phyloP scores from a whole-genome alignment of 768 basidiomycete species.

The Sarcomyxa edulis region DNA sequence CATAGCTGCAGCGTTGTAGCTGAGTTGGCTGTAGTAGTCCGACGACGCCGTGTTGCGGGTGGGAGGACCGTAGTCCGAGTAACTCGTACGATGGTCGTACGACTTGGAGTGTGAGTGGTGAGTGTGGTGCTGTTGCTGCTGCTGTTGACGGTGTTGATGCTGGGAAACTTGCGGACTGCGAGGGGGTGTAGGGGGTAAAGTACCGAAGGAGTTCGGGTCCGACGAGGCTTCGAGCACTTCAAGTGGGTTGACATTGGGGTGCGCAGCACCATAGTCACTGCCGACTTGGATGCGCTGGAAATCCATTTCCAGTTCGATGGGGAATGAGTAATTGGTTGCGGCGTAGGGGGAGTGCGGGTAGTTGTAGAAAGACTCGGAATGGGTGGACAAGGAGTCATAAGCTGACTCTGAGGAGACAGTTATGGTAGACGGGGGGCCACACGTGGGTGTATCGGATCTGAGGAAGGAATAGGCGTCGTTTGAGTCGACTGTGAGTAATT shows the following conservation, averaged over 20 bases:
- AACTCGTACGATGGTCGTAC: slow-evolving; percentile 43
- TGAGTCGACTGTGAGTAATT: slow-evolving; percentile 58
- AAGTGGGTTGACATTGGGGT: slow-evolving; percentile 21
- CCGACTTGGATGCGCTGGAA: slow-evolving; percentile 59
- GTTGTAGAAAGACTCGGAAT: slow-evolving; percentile 68
- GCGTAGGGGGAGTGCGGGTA: slow-evolving; percentile 48
- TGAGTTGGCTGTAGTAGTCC: slow-evolving; percentile 45
- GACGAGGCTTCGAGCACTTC: slow-evolving; percentile 30
- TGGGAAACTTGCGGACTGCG: slow-evolving; percentile 40
- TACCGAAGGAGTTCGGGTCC: slow-evolving; percentile 56
- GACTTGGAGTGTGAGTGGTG: slow-evolving; percentile 20
- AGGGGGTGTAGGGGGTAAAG: slow-evolving; percentile 53
- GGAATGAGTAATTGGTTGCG: slow-evolving; percentile 50
- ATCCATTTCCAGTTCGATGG: slow-evolving; percentile 69
- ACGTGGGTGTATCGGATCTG: slow-evolving; percentile 56
- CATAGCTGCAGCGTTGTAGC: slow-evolving; percentile 37
- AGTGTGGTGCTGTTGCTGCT: too few relatives aligned
- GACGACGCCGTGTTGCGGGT: slow-evolving; percentile 38
- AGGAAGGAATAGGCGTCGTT: slow-evolving; percentile 62
- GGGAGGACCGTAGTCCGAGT: slow-evolving; percentile 61
- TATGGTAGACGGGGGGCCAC: slow-evolving; percentile 73
- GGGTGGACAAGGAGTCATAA: slow-evolving; percentile 63
- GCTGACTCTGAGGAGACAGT: slow-evolving; percentile 76
- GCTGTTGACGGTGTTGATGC: too few relatives aligned
- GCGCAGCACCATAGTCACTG: slow-evolving; percentile 47